Evolutionary conservation across 495 filamentous ascomycete species (phyloP).

Genomic region (Patellaria atrata): DNA sequence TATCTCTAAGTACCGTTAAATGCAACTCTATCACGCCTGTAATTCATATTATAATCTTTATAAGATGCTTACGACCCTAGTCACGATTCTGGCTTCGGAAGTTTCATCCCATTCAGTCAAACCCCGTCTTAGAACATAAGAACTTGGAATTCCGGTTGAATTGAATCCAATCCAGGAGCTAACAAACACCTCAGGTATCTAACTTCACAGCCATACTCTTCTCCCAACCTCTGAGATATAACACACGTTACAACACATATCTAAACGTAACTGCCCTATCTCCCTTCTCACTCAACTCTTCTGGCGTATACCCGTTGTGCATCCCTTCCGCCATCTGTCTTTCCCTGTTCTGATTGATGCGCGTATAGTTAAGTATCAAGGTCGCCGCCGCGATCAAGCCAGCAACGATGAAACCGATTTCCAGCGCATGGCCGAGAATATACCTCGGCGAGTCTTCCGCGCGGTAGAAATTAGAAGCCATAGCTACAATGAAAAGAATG

Average conservation of each 20-base stretch:
- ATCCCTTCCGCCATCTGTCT: slow-evolving; percentile 31
- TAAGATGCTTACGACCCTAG: no score
- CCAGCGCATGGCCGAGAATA: slow-evolving; percentile 52
- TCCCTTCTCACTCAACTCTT: slow-evolving; percentile 44
- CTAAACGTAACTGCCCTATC: slow-evolving; percentile 52
- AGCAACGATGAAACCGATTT: slow-evolving; percentile 48
- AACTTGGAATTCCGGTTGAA: no score
- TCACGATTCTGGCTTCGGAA: no score
- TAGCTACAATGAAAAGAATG: slow-evolving; percentile 30
- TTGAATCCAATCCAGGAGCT: no score
- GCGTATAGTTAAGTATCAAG: slow-evolving; percentile 40
- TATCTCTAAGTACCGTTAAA: no score
- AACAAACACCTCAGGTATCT: no score
- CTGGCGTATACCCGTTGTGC: slow-evolving; percentile 31
- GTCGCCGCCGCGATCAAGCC: slow-evolving; percentile 45
- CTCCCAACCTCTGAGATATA: no score
- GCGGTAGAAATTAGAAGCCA: slow-evolving; percentile 69
- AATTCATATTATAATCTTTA: no score
- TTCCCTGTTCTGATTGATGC: slow-evolving; percentile 41
- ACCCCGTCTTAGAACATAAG: no score
- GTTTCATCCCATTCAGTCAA: no score
- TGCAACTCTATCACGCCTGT: no score
- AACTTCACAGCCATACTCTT: no score
- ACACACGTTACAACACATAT: slow-evolving; percentile 33
- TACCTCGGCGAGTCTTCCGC: slow-evolving; percentile 47